phyloP scores from a whole-genome alignment of 177 flowering plant genomes.

The Telopea speciosissima region DNA sequence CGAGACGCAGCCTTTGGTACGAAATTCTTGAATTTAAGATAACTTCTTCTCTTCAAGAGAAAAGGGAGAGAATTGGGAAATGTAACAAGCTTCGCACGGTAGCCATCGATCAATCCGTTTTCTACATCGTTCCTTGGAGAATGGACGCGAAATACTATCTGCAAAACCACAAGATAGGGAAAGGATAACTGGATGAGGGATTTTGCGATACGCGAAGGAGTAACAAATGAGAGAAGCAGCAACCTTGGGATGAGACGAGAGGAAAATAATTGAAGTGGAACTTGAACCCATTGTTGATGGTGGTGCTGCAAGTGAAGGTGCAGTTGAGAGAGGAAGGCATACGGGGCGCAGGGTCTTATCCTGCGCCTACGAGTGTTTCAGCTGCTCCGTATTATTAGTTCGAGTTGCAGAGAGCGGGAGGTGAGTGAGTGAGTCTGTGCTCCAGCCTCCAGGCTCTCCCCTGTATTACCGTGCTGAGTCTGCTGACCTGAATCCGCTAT shows the following conservation, averaged over 20 bases:
- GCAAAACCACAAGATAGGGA: background rate
- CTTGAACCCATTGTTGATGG: constrained; percentile 23
- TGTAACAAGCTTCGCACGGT: background rate
- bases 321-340: too few species aligned
- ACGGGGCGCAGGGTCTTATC: too few species aligned
- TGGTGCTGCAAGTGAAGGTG: too few species aligned
- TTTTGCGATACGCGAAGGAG: background rate
- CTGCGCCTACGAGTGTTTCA: too few species aligned
- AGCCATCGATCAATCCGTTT: background rate
- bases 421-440: background rate
- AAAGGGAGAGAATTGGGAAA: constrained; percentile 1
- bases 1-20: constrained; percentile 24
- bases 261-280: constrained; percentile 29
- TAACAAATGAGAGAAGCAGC: background rate
- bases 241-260: constrained; percentile 36
- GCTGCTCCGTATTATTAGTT: background rate
- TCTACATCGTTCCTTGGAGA: constrained; percentile 2
- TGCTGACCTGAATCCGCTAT: too few species aligned
- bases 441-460: too few species aligned
- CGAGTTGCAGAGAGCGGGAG: background rate
- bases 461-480: too few species aligned
- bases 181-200: background rate
- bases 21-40: constrained; percentile 10
- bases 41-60: background rate
- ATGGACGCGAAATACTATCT: constrained; percentile 1